Evolutionary conservation across 2,329 filamentous ascomycete species (phyloP).

Genomic region (Verticillium klebahnii): DNA sequence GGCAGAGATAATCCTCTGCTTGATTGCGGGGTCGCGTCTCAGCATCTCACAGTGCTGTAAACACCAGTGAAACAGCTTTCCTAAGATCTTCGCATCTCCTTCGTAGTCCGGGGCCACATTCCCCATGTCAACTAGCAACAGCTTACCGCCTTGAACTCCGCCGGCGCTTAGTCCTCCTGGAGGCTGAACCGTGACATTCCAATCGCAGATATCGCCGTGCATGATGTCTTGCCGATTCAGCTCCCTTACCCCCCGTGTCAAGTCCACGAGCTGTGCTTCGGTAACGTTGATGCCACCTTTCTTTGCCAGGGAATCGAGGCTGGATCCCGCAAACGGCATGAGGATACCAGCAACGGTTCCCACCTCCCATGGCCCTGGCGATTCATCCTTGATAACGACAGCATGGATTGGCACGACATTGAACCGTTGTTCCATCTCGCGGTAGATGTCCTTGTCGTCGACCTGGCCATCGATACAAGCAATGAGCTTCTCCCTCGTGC

Average conservation of each 20-base stretch:
- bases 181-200: slow-evolving; percentile 4
- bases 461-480: slow-evolving; percentile 1
- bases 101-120: slow-evolving; percentile 6
- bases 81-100: slow-evolving; percentile 2
- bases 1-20: neutral
- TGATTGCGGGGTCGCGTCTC: neutral
- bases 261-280: slow-evolving; percentile 3
- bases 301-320: slow-evolving; percentile 2
- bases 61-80: slow-evolving; percentile 4
- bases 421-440: slow-evolving; percentile 11
- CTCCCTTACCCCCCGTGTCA: slow-evolving; percentile 1
- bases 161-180: neutral
- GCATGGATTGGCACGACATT: slow-evolving; percentile 11
- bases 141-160: neutral
- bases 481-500: slow-evolving; percentile 9
- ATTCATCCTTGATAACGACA: slow-evolving; percentile 7
- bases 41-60: slow-evolving; percentile 1
- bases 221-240: slow-evolving; percentile 1
- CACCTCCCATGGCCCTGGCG: slow-evolving; percentile 4
- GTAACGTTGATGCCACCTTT: neutral
- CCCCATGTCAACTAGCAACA: slow-evolving; percentile 4
- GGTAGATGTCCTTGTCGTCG: slow-evolving; percentile 4
- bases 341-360: slow-evolving; percentile 7
- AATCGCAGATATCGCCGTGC: slow-evolving; percentile 6
- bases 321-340: slow-evolving; percentile 2